These are phyloP conservation scores for Auxenochlorella protothecoides DNA, from an alignment of 139 green algal species.

Conservation along the genomic window DNA sequence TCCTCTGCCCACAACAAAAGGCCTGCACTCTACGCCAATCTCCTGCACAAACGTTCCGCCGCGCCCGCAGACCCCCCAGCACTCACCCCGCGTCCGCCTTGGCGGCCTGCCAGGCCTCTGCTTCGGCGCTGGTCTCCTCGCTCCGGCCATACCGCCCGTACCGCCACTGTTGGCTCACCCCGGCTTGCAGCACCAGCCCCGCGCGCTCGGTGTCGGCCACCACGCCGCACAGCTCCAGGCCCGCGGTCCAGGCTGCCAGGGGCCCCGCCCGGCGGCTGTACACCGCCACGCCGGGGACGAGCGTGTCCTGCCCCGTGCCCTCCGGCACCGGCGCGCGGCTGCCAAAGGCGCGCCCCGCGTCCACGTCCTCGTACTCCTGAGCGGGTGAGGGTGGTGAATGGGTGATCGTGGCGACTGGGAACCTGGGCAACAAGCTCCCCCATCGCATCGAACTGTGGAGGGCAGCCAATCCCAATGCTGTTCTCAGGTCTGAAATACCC, in stretches of 20 bases:
- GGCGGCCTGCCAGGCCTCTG: constrained; percentile 78
- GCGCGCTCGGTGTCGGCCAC: constrained; percentile 63
- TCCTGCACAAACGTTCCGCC: background rate
- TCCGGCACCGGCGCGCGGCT: constrained; percentile 11
- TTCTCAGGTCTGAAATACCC: too few relatives aligned
- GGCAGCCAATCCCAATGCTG: too few relatives aligned
- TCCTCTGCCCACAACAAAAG: background rate
- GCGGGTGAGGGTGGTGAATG: too few relatives aligned
- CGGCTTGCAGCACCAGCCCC: constrained; percentile 89
- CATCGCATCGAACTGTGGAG: too few relatives aligned
- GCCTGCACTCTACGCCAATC: background rate
- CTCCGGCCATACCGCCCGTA: constrained; percentile 75
- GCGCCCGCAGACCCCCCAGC: background rate
- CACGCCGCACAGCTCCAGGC: constrained; percentile 77
- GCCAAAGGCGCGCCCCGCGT: constrained; percentile 52
- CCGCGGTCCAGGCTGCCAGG: constrained; percentile 90
- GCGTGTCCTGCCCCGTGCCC: background rate
- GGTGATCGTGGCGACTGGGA: too few relatives aligned
- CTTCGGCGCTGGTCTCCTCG: constrained; percentile 67
- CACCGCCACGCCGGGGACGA: constrained; percentile 69
- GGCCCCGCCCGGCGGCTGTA: constrained; percentile 77
- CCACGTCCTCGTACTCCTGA: constrained; percentile 25
- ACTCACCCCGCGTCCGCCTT: constrained; percentile 61
- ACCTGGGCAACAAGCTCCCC: too few relatives aligned
- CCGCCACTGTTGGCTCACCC: constrained; percentile 81